Evolutionary conservation across 345 rosid species (phyloP).

Genomic region (Odontarrhena argentea): DNA sequence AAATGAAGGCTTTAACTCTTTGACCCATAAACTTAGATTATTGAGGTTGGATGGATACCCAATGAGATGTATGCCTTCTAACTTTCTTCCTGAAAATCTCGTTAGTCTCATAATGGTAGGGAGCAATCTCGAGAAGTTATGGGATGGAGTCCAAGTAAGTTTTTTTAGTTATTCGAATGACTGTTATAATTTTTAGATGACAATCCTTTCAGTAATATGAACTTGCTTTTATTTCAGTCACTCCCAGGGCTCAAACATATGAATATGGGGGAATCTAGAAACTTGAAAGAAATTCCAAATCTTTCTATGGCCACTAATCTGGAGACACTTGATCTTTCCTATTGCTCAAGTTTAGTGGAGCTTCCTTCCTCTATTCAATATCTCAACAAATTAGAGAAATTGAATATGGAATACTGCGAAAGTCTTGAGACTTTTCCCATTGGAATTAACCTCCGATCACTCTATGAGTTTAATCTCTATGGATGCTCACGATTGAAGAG

Average conservation of each 20-base stretch:
- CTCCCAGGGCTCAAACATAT: not conserved
- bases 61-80: too few species aligned
- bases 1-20: too few species aligned
- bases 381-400: not conserved
- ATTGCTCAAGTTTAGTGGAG: not conserved
- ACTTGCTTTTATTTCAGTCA: not conserved
- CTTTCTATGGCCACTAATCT: slow-evolving; percentile 1
- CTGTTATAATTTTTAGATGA: not conserved
- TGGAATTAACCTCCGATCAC: too few species aligned
- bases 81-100: too few species aligned
- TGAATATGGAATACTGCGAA: not conserved
- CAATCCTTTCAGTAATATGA: not conserved
- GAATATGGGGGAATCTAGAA: not conserved
- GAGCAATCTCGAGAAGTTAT: too few species aligned
- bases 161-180: not conserved
- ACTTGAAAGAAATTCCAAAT: slow-evolving; percentile 16
- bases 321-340: not conserved
- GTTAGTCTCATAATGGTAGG: too few species aligned
- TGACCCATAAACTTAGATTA: not conserved
- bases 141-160: too few species aligned
- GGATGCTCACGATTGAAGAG: too few species aligned
- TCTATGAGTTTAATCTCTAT: too few species aligned
- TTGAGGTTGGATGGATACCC: slow-evolving; percentile 21
- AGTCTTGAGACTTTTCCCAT: not conserved
- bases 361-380: not conserved